phyloP scores from a whole-genome alignment of 2,329 filamentous ascomycete genomes.

The Aspergillus pseudoviridinutans region DNA sequence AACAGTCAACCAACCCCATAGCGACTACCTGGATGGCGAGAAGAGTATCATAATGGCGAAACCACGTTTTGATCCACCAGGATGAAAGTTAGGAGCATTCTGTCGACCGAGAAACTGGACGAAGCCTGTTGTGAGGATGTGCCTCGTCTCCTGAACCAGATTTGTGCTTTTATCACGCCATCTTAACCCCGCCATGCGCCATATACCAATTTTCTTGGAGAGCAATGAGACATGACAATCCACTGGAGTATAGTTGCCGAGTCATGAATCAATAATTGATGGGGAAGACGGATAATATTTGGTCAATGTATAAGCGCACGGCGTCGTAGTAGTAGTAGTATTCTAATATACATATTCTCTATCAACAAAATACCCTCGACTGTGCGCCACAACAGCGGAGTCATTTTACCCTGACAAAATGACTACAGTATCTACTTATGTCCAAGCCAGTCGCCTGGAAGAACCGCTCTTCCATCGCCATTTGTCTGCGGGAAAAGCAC shows the following conservation, averaged over 20 bases:
- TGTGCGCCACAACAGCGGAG: too few relatives aligned
- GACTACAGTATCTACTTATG: conserved; percentile 12
- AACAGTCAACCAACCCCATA: not conserved
- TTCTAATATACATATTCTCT: not conserved
- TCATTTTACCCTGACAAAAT: not conserved
- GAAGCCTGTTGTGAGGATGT: not conserved
- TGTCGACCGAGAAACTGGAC: not conserved
- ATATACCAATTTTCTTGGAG: conserved; percentile 6
- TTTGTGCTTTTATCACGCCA: conserved; percentile 24
- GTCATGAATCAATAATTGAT: too few relatives aligned
- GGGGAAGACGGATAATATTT: too few relatives aligned
- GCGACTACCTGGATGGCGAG: not conserved
- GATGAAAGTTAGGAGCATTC: too few relatives aligned
- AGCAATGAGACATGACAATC: not conserved
- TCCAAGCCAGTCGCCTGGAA: conserved; percentile 3
- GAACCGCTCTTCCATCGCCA: conserved; percentile 9
- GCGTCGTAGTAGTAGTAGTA: too few relatives aligned
- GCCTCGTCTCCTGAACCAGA: not conserved
- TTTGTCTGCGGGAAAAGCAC: not conserved
- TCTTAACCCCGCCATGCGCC: conserved; percentile 30
- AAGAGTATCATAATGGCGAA: not conserved
- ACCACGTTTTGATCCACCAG: too few relatives aligned
- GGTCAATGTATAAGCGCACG: too few relatives aligned
- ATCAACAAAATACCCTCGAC: not conserved
- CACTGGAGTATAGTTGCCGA: too few relatives aligned